phyloP scores from a whole-genome alignment of 2,329 filamentous ascomycete species.

The Penicillium brevicompactum region DNA sequence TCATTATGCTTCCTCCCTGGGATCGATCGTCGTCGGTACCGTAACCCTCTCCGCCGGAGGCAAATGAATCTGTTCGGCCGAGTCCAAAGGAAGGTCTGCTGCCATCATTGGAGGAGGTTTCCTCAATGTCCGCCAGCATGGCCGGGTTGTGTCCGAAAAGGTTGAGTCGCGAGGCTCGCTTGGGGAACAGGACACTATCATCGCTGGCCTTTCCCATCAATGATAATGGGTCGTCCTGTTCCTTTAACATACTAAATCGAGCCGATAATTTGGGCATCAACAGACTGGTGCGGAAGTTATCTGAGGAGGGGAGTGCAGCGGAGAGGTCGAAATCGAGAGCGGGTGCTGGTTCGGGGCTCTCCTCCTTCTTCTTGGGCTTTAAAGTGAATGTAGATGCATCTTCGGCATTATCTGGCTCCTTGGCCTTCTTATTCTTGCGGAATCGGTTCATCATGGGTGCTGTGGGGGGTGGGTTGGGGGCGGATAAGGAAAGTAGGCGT shows the following conservation, averaged over 20 bases:
- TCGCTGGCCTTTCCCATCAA: conserved; percentile 93
- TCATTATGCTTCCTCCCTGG: conserved; percentile 74
- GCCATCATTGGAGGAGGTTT: conserved; percentile 78
- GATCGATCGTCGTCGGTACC: conserved; percentile 67
- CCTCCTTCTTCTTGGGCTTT: conserved; percentile 51
- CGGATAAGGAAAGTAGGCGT: neutral
- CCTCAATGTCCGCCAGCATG: conserved; percentile 79
- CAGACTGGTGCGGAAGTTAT: conserved; percentile 93
- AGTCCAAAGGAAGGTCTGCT: conserved; percentile 59
- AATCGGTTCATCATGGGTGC: conserved; percentile 43
- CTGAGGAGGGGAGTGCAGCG: conserved; percentile 73
- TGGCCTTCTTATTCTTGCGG: conserved; percentile 43
- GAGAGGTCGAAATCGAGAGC: conserved; percentile 78
- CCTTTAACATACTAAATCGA: conserved; percentile 93
- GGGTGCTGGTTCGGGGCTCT: conserved; percentile 44
- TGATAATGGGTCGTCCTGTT: conserved; percentile 88
- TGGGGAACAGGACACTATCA: conserved; percentile 85
- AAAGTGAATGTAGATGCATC: conserved; percentile 32
- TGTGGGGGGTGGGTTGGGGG: neutral
- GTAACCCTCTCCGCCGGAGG: conserved; percentile 60
- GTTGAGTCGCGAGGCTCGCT: conserved; percentile 74
- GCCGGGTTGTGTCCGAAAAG: conserved; percentile 67
- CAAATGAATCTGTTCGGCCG: conserved; percentile 66
- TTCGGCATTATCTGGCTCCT: conserved; percentile 24
- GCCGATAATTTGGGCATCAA: conserved; percentile 94